phyloP scores from a whole-genome alignment of 2,329 filamentous ascomycete species.

The Ascochyta fabae region DNA sequence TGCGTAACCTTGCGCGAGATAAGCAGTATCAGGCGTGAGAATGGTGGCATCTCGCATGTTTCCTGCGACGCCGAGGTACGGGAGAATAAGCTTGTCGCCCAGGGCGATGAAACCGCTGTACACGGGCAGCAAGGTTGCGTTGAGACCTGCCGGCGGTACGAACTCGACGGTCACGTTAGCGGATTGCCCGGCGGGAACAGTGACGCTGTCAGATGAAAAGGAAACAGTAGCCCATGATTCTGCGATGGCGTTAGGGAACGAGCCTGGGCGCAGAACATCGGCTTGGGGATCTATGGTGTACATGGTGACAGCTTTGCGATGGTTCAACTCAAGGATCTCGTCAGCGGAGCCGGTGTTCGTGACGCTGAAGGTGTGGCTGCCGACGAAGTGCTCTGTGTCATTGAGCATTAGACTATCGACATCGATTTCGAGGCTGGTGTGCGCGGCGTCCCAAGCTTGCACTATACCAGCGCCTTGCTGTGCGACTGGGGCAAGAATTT shows the following conservation, averaged over 20 bases:
- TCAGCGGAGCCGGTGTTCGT: constrained; percentile 21
- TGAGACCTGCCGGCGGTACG: constrained; percentile 29
- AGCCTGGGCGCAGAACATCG: neutral
- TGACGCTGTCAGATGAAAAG: constrained; percentile 19
- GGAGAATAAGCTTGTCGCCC: constrained; percentile 20
- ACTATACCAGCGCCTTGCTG: constrained; percentile 34
- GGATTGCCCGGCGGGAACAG: constrained; percentile 24
- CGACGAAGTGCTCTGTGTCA: constrained; percentile 35
- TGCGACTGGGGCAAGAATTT: constrained; percentile 27
- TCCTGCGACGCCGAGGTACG: constrained; percentile 30
- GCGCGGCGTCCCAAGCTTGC: constrained; percentile 25
- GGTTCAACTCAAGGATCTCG: neutral
- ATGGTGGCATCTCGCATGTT: constrained; percentile 22
- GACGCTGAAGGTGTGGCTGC: constrained; percentile 29
- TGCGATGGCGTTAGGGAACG: constrained; percentile 16
- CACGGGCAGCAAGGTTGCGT: constrained; percentile 27
- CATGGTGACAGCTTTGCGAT: too few species aligned
- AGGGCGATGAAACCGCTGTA: constrained; percentile 32
- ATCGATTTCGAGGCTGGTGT: constrained; percentile 18
- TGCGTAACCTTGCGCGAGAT: constrained; percentile 18
- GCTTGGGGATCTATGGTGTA: constrained; percentile 6
- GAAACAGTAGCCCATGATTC: constrained; percentile 19
- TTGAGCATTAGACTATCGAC: constrained; percentile 26
- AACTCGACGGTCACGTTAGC: constrained; percentile 22
- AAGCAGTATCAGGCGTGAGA: constrained; percentile 7